These are phyloP conservation scores for Acanthamoeba royreba DNA, from an alignment of 208 protist species.

Conservation along the genomic window DNA sequence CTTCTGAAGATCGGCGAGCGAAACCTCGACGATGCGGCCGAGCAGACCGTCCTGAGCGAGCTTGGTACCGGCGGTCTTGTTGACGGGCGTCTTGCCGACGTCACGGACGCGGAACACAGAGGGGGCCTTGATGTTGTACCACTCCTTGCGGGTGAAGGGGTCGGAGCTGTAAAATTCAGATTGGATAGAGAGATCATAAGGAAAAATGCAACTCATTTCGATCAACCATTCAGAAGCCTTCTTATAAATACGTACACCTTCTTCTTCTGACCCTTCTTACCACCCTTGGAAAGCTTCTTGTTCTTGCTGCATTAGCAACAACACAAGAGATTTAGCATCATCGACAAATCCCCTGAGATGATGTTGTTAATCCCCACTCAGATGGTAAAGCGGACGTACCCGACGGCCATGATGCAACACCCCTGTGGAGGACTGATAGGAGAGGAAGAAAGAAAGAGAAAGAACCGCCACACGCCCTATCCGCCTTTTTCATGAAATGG, in stretches of 20 bases:
- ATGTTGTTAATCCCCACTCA: too few relatives aligned
- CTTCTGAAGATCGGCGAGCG: constrained; percentile 94
- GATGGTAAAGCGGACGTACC: background rate
- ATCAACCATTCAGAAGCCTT: too few relatives aligned
- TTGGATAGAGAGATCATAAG: background rate
- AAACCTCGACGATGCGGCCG: constrained; percentile 96
- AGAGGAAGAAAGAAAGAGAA: constrained; percentile 41
- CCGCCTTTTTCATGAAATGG: too few relatives aligned
- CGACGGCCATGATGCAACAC: constrained; percentile 23
- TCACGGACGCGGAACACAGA: constrained; percentile 90
- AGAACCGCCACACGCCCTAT: too few relatives aligned
- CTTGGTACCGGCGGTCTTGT: constrained; percentile 93
- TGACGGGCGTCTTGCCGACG: constrained; percentile 96
- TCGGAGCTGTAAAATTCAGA: constrained; percentile 82
- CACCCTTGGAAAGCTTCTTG: constrained; percentile 87
- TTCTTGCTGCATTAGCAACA: constrained; percentile 36
- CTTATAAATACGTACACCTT: constrained; percentile 63
- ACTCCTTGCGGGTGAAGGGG: constrained; percentile 98
- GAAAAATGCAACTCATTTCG: too few relatives aligned
- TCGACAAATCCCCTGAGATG: too few relatives aligned
- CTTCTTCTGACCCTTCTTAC: constrained; percentile 87
- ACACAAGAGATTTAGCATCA: background rate
- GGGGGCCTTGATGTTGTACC: constrained; percentile 98
- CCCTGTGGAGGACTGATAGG: background rate
- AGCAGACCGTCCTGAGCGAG: constrained; percentile 93